Evolutionary conservation across 495 filamentous ascomycete species (phyloP), one percentile per base, ranked within the genome.

Genomic region (Hyaloscypha finlandica): DNA sequence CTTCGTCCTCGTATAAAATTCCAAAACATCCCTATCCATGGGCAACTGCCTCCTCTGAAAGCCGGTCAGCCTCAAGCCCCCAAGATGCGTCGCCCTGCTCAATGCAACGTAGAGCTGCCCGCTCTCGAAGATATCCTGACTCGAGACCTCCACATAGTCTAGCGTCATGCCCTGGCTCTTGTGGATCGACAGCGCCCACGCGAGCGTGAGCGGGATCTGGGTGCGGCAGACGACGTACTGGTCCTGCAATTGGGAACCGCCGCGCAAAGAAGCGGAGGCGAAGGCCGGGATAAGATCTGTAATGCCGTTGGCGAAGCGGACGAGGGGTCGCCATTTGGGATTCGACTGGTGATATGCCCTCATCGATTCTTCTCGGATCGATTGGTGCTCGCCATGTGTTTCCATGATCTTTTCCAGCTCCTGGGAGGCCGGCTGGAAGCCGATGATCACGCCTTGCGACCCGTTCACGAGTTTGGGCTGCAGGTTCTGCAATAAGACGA

Each of bases 91-190:
- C 16, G 75, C 79, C 57, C 81, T 59, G 30, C 74, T 77, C 19
- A 82, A 61, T 11, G 71, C 80, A 53, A 84, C 81, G 70, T 84
- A 84, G 29, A 76, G 73, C 64, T 81, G 79, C 0, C 79, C 81
- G 2, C 70, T 56, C 29, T 76, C 74, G 66, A 83, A 83, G 2
- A 73, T 71, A 20, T 73, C 69, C 5, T 59, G 32, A 19, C 78
- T 63, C 66, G 80, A 72, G 1, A 83, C 80, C 2, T 74, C 66
- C 3, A 78, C 79, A 59, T 72, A 71, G 31, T 81, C 76, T 4
- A 84, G 69, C 8, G 78, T 82, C 73, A 77, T 77, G 16, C 81
- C 81, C 62, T 83, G 81, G 62, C 71, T 73, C 63, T 83, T 84
- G 61, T 84, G 81, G 14, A 81, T 77, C 11, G 80, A 81, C 12